Evolutionary conservation across 495 filamentous ascomycete genomes (phyloP), one percentile per base, ranked within the genome.

Genomic region (Podospora sp.): DNA sequence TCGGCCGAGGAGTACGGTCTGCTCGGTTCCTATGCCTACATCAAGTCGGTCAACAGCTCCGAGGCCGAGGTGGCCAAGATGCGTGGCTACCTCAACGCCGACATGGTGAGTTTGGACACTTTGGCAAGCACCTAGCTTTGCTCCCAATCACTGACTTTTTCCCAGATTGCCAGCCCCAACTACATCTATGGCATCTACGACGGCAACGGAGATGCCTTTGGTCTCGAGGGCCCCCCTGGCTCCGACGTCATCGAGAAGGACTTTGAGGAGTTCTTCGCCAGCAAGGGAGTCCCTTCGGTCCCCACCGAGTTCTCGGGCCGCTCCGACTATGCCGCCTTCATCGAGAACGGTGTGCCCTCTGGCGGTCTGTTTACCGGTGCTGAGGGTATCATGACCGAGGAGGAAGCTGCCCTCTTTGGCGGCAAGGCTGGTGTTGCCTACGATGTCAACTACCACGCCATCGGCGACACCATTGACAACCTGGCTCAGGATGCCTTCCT

Each of bases 281-380:
- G 73, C 27, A 68, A 77, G n/a, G 75, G 76, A 6, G 67, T 83
- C 6, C 75, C 78, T 3, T 80, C 73, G 49, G 79, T 83, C 4
- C 77, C 86, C 0, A 85, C 87, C 22, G 82, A 72, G 57, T 91
- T 92, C 67, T 77, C 82, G 72, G 89, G 87, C 22, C 87, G 89
- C 36, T 88, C 84, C 59, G 90, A 92, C 76, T 91, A 92, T 72
- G 84, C 81, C 18, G 84, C 89, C 0, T 92, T 92, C 75, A 82
- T 89, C 36, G 83, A 86, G 27, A 81, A 76, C 18, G 87, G 87
- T 49, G 86, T 92, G 53, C 85, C 90, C 0, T 79, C 80, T 11
- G 89, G 89, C 51, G 90, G 90, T 6, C 73, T 91, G 24, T 89
- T 89, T 75, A 90, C 89, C 21, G 90, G 89, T 25, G 89, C 90